Evolutionary conservation across 2,329 filamentous ascomycete genomes (phyloP).

Genomic region (Penicillium sp.): DNA sequence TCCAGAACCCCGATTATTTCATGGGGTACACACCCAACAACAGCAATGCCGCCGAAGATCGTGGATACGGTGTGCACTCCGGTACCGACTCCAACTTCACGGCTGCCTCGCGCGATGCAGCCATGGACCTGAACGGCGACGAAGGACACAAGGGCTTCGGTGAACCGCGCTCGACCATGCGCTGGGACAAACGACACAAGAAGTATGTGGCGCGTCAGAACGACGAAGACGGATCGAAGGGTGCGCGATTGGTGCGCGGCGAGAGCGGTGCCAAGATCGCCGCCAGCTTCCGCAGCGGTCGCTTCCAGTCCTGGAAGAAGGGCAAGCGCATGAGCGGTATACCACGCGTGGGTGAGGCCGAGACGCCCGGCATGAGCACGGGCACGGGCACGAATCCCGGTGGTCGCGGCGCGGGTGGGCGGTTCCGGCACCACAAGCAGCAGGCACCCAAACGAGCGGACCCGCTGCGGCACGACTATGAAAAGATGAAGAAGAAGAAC

Average conservation of each 20-base stretch:
- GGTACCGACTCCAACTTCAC: slow-evolving; percentile 75
- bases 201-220: slow-evolving; percentile 91
- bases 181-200: slow-evolving; percentile 95
- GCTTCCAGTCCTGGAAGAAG: slow-evolving; percentile 89
- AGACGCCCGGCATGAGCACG: slow-evolving; percentile 46
- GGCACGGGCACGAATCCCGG: slow-evolving; percentile 30
- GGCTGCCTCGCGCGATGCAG: slow-evolving; percentile 75
- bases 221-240: slow-evolving; percentile 85
- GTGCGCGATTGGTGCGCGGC: slow-evolving; percentile 72
- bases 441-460: slow-evolving; percentile 90
- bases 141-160: slow-evolving; percentile 74
- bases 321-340: slow-evolving; percentile 73
- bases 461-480: slow-evolving; percentile 84
- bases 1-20: slow-evolving; percentile 83
- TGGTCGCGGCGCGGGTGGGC: slow-evolving; percentile 41
- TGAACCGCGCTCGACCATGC: slow-evolving; percentile 69
- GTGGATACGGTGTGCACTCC: slow-evolving; percentile 87
- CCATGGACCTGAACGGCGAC: slow-evolving; percentile 91
- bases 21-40: slow-evolving; percentile 90
- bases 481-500: slow-evolving; percentile 84
- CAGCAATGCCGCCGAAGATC: slow-evolving; percentile 77
- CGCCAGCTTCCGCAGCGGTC: slow-evolving; percentile 84
- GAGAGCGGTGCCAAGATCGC: slow-evolving; percentile 96
- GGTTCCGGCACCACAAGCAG: slow-evolving; percentile 82
- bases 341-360: slow-evolving; percentile 77